Base-by-base conservation (phyloP, 345 rosid species). In the Theobroma cacao region DNA sequence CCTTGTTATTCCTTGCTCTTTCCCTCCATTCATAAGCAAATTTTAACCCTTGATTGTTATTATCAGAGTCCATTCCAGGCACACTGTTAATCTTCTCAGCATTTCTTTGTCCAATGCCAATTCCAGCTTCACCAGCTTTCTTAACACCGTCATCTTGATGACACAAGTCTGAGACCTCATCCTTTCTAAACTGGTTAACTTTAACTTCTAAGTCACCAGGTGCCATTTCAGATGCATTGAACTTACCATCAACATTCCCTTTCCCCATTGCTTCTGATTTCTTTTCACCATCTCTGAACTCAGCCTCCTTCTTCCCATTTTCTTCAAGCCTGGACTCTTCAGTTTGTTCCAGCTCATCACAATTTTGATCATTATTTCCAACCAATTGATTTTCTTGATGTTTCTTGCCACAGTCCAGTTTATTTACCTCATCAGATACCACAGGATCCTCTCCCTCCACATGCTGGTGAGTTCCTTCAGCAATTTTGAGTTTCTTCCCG, bases 41-140 rank as follows among this genome's bases (percentile, higher is more conserved):
- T 75, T 77, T 82, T 53, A 76, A 77, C 78, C 81, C 86, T n/a
- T 79, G 84, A 82, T 63, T 83, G 68, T 78, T 77, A 40, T 80
- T 48, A 76, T 71, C 84, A 59, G 78, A 68, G 62, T 76, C 81
- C 41, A 67, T 36, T 50, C 60, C 84, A 15, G 75, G 41, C 76
- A 75, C 60, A 41, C 66, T 82, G 53, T 41, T 78, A 38, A 75
- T 72, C 71, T 82, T 82, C 78, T 82, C 89, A 33, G 56, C 53
- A 61, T 63, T 74, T 79, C 69, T 82, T 82, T 64, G 85, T 80
- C 71, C 82, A 20, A 41, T 61, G 58, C 31, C 80, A 80, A 56
- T 72, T 66, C 63, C 79, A 77, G 81, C 74, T 75, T 77, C 83
- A 75, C 36, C 14, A 43, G 48, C 74, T 45, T 48, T 85, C 73